These are phyloP conservation scores for Daphne laureola DNA, from an alignment of 441 rosid species.

Conservation along the genomic window DNA sequence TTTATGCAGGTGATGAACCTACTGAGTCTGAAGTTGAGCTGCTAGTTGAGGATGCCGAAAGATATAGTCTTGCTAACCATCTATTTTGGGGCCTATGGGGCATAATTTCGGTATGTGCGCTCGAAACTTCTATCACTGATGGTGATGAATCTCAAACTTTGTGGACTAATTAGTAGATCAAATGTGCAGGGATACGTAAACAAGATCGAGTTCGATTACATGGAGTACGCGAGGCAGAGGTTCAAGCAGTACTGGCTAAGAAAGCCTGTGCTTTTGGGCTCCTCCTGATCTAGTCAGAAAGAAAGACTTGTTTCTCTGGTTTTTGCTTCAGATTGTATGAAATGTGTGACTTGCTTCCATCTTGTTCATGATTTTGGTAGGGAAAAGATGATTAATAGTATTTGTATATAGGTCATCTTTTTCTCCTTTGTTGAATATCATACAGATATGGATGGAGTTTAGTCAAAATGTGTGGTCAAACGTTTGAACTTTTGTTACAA, in stretches of 20 bases:
- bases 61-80: constrained; percentile 75
- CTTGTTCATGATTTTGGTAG: too few relatives aligned
- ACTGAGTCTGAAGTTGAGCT: constrained; percentile 44
- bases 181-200: constrained; percentile 56
- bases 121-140: background rate
- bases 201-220: constrained; percentile 70
- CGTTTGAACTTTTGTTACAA: too few relatives aligned
- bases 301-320: too few relatives aligned
- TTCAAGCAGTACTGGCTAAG: constrained; percentile 73
- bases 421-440: background rate
- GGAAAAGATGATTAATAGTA: too few relatives aligned
- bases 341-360: too few relatives aligned
- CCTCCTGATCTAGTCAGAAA: constrained; percentile 1
- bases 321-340: too few relatives aligned
- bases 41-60: constrained; percentile 50
- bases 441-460: background rate
- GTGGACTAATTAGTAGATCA: constrained; percentile 2
- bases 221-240: constrained; percentile 90
- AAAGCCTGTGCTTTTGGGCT: constrained; percentile 35
- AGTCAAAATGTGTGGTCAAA: too few relatives aligned
- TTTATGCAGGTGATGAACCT: constrained; percentile 34
- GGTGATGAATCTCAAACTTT: background rate
- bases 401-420: too few relatives aligned
- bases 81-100: constrained; percentile 95
- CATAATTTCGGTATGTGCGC: constrained; percentile 64